Base-by-base conservation (phyloP, 352 stramenopile species). In the Globisporangium cylindrosporum region DNA sequence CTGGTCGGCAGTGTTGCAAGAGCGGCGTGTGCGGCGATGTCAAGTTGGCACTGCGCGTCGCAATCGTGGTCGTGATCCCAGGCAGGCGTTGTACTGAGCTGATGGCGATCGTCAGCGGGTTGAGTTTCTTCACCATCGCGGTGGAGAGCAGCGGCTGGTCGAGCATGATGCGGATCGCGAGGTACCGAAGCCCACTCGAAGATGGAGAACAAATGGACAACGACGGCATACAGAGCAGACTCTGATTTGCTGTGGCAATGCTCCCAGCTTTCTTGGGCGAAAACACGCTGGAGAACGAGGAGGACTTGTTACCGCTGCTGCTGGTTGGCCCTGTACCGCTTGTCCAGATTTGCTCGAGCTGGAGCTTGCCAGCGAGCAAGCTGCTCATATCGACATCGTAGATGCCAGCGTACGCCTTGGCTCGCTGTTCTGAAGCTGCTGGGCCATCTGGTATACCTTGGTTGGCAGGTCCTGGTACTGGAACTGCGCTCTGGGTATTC, bases 361-460 rank as follows among this genome's bases (percentile, higher is more conserved):
- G 62, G 5, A 86, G 68, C 1, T 68, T 51, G 1, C 75, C 72
- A 1, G 69, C 63, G 2, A 93, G 60, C 5, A 93, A 58, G 62
- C 76, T 80, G 60, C 83, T 92, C 53, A 78, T 58, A 32, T 93
- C 85, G 43, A 93, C 38, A 22, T 93, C 83, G 59, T 89, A 91
- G 6, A 85, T 71, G 1, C 81, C 81, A 1, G 72, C 76, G 56
- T 78, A 86, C 1, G 77, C 78, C 54, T 71, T 73, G 10, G 70
- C 55, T 15, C 71, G 72, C 20, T 70, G 24, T 27, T 74, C 62
- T 10, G 41, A n/a, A 20, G 15, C 7, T 22, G 4, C 27, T 15
- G 22, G 9, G 2, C 36, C 25, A 7, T 60, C 20, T n/a, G 27
- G 9, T 27, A 54, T 59, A 4, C n/a, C 8, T 59, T 54, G 41